Conservation (phyloP, 192 early-diverging fungal genomes). For the Gaertneriomyces sp. region DNA sequence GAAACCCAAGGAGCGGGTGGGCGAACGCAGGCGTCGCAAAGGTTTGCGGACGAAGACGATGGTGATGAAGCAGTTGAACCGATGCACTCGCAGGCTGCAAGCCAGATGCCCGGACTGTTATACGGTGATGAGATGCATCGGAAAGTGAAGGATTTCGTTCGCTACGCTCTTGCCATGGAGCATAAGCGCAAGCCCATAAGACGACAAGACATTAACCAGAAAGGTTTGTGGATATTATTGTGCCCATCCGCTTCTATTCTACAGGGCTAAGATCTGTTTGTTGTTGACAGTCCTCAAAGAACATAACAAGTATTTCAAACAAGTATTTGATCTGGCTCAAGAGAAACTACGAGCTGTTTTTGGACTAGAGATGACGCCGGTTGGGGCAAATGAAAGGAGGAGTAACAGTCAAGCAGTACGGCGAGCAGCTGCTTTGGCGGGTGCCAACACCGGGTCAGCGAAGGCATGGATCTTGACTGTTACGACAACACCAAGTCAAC, state of each 20-base stretch:
- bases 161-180: constrained; percentile 57
- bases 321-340: constrained; percentile 50
- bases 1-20: no score
- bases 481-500: constrained; percentile 10
- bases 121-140: constrained; percentile 49
- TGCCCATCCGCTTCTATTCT: neutral
- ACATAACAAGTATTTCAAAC: constrained; percentile 39
- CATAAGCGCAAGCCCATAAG: constrained; percentile 46
- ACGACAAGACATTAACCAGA: constrained; percentile 60
- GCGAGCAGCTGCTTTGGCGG: constrained; percentile 4
- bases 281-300: constrained; percentile 48
- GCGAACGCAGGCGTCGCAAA: no score
- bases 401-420: constrained; percentile 8
- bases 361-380: constrained; percentile 62
- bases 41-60: neutral
- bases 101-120: neutral
- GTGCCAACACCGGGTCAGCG: neutral
- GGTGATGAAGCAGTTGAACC: neutral
- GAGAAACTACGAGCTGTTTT: constrained; percentile 47
- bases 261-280: neutral
- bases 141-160: constrained; percentile 58
- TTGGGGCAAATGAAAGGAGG: constrained; percentile 21
- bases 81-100: neutral
- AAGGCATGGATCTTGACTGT: constrained; percentile 20
- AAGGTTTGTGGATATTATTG: constrained; percentile 31